These are phyloP conservation scores for Xylaria polymorpha DNA, from an alignment of 2,329 filamentous ascomycete species.

Conservation along the genomic window DNA sequence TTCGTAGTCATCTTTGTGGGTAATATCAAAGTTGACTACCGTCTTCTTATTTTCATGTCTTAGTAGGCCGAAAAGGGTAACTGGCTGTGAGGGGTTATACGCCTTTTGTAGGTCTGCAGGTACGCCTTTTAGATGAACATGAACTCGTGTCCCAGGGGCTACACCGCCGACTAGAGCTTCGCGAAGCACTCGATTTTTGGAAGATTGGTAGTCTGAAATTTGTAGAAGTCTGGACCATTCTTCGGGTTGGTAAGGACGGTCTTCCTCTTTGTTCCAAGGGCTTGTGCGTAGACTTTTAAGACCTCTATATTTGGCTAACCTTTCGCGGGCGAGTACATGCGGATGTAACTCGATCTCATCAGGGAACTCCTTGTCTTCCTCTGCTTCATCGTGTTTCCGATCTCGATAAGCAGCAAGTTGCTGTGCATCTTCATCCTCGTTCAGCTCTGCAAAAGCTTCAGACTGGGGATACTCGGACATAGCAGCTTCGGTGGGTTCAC, in stretches of 20 bases:
- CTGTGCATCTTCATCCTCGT: conserved; percentile 82
- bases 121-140: conserved; percentile 75
- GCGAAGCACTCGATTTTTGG: conserved; percentile 78
- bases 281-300: conserved; percentile 91
- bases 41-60: conserved; percentile 96
- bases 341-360: conserved; percentile 97
- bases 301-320: conserved; percentile 86
- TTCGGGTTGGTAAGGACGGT: conserved; percentile 85
- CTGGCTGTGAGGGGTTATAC: conserved; percentile 67
- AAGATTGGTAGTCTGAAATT: conserved; percentile 88
- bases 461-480: conserved; percentile 93
- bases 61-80: conserved; percentile 86
- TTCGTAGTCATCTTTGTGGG: conserved; percentile 80
- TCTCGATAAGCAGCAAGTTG: conserved; percentile 85
- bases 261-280: conserved; percentile 88
- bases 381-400: conserved; percentile 80
- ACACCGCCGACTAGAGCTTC: conserved; percentile 93
- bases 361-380: conserved; percentile 94
- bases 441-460: conserved; percentile 87
- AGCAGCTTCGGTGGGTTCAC: conserved; percentile 78
- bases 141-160: conserved; percentile 82
- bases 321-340: conserved; percentile 84
- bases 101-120: conserved; percentile 58
- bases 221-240: conserved; percentile 89
- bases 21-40: conserved; percentile 88